phyloP scores from a whole-genome alignment of 1,284 basidiomycete genomes.

The Apiotrichum sp. region DNA sequence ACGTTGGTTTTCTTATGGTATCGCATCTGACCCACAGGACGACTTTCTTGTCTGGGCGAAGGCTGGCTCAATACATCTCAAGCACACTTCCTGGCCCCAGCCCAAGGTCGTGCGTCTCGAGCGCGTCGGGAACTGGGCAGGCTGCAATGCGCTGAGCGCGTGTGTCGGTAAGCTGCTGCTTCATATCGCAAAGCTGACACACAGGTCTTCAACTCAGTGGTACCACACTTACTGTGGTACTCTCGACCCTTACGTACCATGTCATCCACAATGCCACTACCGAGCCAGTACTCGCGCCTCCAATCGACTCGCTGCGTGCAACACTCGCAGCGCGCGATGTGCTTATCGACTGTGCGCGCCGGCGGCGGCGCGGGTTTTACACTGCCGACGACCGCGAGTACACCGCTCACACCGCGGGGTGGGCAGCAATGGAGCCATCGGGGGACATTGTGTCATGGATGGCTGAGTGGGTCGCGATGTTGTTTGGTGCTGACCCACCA shows the following conservation, averaged over 20 bases:
- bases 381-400: conserved; percentile 10
- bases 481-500: neutral
- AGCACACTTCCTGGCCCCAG: conserved; percentile 17
- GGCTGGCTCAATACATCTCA: conserved; percentile 30
- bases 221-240: conserved; percentile 22
- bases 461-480: conserved; percentile 27
- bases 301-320: conserved; percentile 18
- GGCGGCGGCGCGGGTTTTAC: conserved; percentile 8
- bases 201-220: conserved; percentile 25
- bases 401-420: conserved; percentile 22
- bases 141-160: conserved; percentile 28
- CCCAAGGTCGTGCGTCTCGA: conserved; percentile 17
- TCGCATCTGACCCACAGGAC: conserved; percentile 16
- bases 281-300: conserved; percentile 20
- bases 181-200: neutral
- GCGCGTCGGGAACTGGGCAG: conserved; percentile 39
- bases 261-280: conserved; percentile 25
- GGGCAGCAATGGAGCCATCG: conserved; percentile 17
- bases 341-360: conserved; percentile 25
- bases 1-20: conserved; percentile 15
- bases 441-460: conserved; percentile 25
- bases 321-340: conserved; percentile 29
- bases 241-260: conserved; percentile 33
- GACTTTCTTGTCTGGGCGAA: conserved; percentile 35
- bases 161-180: conserved; percentile 28